Evolutionary conservation across 2,329 filamentous ascomycete genomes (phyloP), one percentile per base, ranked within the genome.

Genomic region (Talaromyces sp.): DNA sequence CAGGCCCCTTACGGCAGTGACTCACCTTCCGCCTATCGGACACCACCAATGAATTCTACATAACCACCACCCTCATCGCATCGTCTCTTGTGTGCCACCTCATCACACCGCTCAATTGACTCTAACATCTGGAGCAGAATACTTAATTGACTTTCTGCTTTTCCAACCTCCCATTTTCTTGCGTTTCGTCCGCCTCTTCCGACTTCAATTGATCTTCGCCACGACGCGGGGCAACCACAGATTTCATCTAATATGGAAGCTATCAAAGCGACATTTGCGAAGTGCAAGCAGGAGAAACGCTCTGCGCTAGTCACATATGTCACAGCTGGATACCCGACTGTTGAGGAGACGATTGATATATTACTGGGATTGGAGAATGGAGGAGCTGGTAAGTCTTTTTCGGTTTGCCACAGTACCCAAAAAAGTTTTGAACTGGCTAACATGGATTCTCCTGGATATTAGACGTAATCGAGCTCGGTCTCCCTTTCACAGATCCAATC

Each of bases 401-500:
- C 39, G 22, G 35, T 57, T 35, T 39, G 17, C n/a, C 50, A 35
- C 17, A 54, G 17, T 54, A 9, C 31, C 27, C 25, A 8, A 31
- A 52, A 27, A 35, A 13, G 13, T 27, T 49, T 49, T 49, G 43
- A 22, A 7, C 45, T 19, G 25, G 45, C 52, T 67, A 58, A 67
- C 47, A 31, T 31, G 50, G n/a, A 15, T n/a, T 17, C 27, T 64
- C n/a, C 61, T 56, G 64, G 71, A 68, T 49, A 49, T 33, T 71
- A 92, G 95, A 99, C 78, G 84, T 99, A 67, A 96, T 99, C 73
- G 95, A 99, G 80, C 88, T 99, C 70, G 95, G 94, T 68, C 89
- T 97, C 64, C 95, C 95, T 61, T 99, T 99, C 82, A 97, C 94
- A 73, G 95, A 99, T 78, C 95, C 95, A 66, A 98, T 98, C 79